Percentiles rank a stretch among this genome's conserved stretches.
Conservation (phyloP, 352 stramenopile species). For the Hyaloperonospora brassicae region DNA sequence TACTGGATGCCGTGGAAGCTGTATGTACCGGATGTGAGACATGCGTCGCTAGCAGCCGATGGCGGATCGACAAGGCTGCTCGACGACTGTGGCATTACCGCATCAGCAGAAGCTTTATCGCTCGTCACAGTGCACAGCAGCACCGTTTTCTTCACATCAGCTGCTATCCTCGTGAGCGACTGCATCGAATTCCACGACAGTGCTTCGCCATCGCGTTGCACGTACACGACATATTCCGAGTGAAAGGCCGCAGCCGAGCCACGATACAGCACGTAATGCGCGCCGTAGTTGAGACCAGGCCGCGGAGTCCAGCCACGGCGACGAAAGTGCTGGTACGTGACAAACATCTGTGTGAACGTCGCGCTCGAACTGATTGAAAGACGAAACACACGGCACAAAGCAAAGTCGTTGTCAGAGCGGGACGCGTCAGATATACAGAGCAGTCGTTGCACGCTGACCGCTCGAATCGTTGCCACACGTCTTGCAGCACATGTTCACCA, state of each 20-base stretch:
- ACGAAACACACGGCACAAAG: neutral
- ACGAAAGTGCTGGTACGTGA: constrained; percentile 58
- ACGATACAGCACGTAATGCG: constrained; percentile 60
- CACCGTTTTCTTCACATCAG: constrained; percentile 76
- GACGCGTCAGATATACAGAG: too few species aligned
- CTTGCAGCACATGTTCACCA: constrained; percentile 2
- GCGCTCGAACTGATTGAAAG: constrained; percentile 18
- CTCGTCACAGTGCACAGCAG: constrained; percentile 42
- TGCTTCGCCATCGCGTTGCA: constrained; percentile 15
- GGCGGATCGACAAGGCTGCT: neutral
- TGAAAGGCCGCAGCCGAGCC: constrained; percentile 43
- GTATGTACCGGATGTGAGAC: constrained; percentile 28
- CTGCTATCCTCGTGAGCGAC: constrained; percentile 58
- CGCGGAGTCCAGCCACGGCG: constrained; percentile 39
- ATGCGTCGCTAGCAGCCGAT: neutral
- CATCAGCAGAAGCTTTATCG: neutral
- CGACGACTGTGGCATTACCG: neutral
- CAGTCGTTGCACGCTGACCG: constrained; percentile 16
- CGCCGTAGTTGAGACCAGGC: constrained; percentile 65
- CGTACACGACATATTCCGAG: constrained; percentile 71
- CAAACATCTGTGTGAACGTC: constrained; percentile 35
- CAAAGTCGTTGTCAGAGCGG: constrained; percentile 1
- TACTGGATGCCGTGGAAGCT: constrained; percentile 29
- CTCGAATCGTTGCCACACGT: constrained; percentile 35
- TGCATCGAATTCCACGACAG: constrained; percentile 50